A percentile compares a stretch with the other conserved stretches of the same genome.
phyloP scores from a whole-genome alignment of 2,329 filamentous ascomycete species.

The Gaeumannomyces tritici region DNA sequence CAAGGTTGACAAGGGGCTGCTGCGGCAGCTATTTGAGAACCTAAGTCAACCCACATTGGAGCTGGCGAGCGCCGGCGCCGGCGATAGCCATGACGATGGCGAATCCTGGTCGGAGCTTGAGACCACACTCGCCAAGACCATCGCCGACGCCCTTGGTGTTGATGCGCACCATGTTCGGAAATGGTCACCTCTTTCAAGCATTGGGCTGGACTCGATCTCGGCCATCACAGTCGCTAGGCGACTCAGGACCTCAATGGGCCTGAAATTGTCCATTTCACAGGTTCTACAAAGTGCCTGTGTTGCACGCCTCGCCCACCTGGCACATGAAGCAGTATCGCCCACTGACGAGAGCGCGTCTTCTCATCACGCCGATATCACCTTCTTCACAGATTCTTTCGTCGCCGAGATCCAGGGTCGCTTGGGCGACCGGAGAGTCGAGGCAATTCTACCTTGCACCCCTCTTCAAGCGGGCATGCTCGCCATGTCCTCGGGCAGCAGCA shows the following conservation, averaged over 20 bases:
- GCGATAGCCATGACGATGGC: constrained; percentile 6
- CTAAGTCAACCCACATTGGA: constrained; percentile 25
- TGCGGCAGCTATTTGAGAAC: constrained; percentile 37
- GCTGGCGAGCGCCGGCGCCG: constrained; percentile 22
- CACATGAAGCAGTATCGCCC: constrained; percentile 6
- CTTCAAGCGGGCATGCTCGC: constrained; percentile 83
- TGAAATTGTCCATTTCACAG: constrained; percentile 52
- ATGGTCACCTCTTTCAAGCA: constrained; percentile 63
- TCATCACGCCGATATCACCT: background rate
- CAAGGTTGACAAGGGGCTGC: constrained; percentile 55
- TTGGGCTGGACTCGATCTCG: constrained; percentile 77
- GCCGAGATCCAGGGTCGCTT: background rate
- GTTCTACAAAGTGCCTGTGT: constrained; percentile 62
- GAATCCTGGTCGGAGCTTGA: constrained; percentile 48
- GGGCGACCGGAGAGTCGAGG: background rate
- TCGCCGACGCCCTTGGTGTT: constrained; percentile 41
- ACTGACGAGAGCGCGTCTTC: background rate
- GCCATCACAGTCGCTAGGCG: constrained; percentile 60
- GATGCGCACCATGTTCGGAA: constrained; percentile 38
- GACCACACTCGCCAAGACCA: constrained; percentile 37
- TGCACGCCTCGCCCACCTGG: constrained; percentile 41
- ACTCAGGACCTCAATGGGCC: constrained; percentile 36
- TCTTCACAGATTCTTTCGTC: background rate
- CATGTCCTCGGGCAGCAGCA: constrained; percentile 28
- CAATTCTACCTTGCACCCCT: constrained; percentile 71